These are phyloP conservation scores for Aspergillus nomiae DNA, from an alignment of 2,329 filamentous ascomycete genomes.

Conservation along the genomic window DNA sequence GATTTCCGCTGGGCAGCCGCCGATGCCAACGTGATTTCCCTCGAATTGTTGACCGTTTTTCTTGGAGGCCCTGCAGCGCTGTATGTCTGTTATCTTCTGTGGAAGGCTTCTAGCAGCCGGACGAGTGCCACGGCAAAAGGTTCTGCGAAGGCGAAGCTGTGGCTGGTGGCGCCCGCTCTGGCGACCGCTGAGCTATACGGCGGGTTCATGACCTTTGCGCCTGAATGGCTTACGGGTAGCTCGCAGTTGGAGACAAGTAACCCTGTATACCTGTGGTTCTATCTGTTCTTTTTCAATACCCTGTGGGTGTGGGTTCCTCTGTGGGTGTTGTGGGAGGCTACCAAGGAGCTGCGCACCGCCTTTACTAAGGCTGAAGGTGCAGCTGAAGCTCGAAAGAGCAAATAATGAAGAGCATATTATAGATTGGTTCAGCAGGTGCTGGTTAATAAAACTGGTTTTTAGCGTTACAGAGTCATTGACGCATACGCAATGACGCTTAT, in stretches of 20 bases:
- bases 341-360: constrained; percentile 44
- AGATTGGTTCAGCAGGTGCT: not conserved
- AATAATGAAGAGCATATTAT: constrained; percentile 11
- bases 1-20: constrained; percentile 62
- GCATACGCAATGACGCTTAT: not conserved
- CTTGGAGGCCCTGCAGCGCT: constrained; percentile 60
- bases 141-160: constrained; percentile 41
- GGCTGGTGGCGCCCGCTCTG: constrained; percentile 60
- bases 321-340: constrained; percentile 59
- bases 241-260: constrained; percentile 60
- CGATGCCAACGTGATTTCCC: constrained; percentile 59
- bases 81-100: constrained; percentile 58
- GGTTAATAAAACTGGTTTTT: not conserved
- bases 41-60: constrained; percentile 64
- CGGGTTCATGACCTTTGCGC: constrained; percentile 65
- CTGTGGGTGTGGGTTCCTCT: constrained; percentile 63
- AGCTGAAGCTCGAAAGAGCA: constrained; percentile 20
- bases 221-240: constrained; percentile 64
- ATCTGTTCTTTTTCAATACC: constrained; percentile 65
- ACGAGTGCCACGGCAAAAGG: constrained; percentile 23
- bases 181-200: constrained; percentile 68
- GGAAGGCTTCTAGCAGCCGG: constrained; percentile 30
- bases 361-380: constrained; percentile 36
- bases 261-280: constrained; percentile 65
- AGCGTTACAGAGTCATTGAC: not conserved